Base-by-base conservation (phyloP, 2,329 filamentous ascomycete genomes). In the Lizonia empirigonia region DNA sequence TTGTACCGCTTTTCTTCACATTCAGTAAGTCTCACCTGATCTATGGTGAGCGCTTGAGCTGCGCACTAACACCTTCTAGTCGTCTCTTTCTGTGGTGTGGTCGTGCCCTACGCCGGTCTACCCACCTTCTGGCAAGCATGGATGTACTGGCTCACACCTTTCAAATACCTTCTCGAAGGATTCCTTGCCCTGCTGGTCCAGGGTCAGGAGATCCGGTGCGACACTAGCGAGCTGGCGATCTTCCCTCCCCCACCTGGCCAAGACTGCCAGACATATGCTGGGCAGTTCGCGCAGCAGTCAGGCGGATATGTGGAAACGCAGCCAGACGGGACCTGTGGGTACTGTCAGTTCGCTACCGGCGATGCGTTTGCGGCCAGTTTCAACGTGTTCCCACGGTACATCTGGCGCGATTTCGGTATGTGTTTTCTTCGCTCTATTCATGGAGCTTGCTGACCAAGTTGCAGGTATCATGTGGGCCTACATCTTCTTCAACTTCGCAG, bases 71-170 rank as follows among this genome's bases (percentile, higher is more conserved):
- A 42, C 5, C 15, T 18, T 24, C 7, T 18, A 65, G 76, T 90
- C 2, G 79, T 90, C 7, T 82, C 81, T 1, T 91, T 92, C 76
- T 91, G 87, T 60, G 89, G 89, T 55, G 86, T 91, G 1, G 77
- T 90, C 5, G 88, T 91, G 0, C 87, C 88, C 0, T 89, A 86
- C 56, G 62, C 63, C 0, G 78, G 80, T 20, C 78, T 91, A 18
- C 81, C 84, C 7, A 60, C 70, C 0, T 91, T 91, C 71, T 91
- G 88, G 88, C 75, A 78, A 12, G 56, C 51, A 7, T 74, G 72
- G 72, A 73, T 74, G 70, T 74, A 73, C 55, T 70, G 65, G 82
- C 76, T 89, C 18, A 85, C 85, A 0, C 87, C 87, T 0, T 88
- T 88, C 70, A 81, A 83, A 54, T 89, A 89, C 59, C 77, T 88